A percentile compares a stretch with the other conserved stretches of the same genome.
These are phyloP conservation scores for Coemansia sp. DNA, from an alignment of 192 early-diverging fungal species.

Conservation along the genomic window DNA sequence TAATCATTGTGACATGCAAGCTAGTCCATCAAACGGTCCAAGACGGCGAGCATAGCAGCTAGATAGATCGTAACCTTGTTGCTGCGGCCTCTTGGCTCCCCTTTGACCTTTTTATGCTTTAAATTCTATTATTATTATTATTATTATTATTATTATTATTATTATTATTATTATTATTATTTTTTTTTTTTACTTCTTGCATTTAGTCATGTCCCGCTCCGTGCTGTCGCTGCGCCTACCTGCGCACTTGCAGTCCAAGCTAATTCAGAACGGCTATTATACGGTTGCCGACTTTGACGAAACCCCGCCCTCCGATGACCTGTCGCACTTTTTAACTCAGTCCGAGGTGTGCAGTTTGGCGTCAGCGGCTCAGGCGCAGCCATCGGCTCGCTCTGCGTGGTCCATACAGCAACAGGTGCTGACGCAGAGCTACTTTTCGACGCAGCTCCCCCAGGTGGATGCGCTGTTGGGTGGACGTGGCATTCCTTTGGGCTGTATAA, in stretches of 20 bases:
- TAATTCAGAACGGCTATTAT: slow-evolving; percentile 25
- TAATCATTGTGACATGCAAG: slow-evolving; percentile 13
- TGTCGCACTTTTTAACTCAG: slow-evolving; percentile 2
- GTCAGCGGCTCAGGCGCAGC: neutral
- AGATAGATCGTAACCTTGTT: neutral
- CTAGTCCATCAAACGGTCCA: slow-evolving; percentile 10
- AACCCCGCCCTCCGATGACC: neutral
- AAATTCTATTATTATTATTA: neutral
- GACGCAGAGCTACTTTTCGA: slow-evolving; percentile 14
- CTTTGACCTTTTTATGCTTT: no score
- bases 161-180: no score
- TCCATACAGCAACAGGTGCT: slow-evolving; percentile 3
- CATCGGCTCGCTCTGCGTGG: slow-evolving; percentile 10
- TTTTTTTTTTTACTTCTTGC: neutral
- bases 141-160: no score
- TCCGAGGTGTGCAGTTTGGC: neutral
- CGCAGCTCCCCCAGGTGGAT: slow-evolving; percentile 14
- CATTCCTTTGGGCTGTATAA: slow-evolving; percentile 14
- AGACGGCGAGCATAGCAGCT: neutral
- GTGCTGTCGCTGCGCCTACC: slow-evolving; percentile 28
- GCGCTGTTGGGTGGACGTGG: slow-evolving; percentile 18
- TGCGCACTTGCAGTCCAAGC: neutral
- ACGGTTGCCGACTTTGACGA: slow-evolving; percentile 24
- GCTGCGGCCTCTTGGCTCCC: neutral
- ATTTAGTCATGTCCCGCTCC: slow-evolving; percentile 12